Percentiles rank a stretch among this genome's conserved stretches.
These are phyloP conservation scores for Immersiella caudata DNA, from an alignment of 495 filamentous ascomycete genomes.

Conservation along the genomic window DNA sequence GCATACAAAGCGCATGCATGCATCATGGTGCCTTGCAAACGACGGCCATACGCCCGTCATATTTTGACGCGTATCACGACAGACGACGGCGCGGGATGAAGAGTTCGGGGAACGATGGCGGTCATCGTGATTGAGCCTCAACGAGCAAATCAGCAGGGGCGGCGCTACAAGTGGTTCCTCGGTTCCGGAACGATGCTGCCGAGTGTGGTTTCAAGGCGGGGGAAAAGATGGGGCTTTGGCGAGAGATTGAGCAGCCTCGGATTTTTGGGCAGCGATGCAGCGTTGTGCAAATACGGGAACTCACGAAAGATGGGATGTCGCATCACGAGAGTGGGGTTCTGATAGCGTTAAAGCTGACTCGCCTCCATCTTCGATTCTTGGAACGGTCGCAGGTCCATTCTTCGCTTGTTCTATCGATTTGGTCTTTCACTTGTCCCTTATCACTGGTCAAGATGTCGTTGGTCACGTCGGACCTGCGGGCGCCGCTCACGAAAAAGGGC, in stretches of 20 bases:
- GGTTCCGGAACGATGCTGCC: background rate
- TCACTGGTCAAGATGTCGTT: too few relatives aligned
- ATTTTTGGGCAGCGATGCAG: slow-evolving; percentile 1
- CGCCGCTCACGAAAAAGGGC: too few relatives aligned
- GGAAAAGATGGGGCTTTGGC: slow-evolving; percentile 3
- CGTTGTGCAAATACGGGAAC: background rate
- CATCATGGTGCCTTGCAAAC: slow-evolving; percentile 3
- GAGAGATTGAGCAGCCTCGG: background rate
- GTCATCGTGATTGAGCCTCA: too few relatives aligned
- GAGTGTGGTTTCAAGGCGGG: slow-evolving; percentile 2
- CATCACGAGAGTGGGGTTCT: background rate
- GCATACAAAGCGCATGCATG: background rate
- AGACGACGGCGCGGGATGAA: too few relatives aligned
- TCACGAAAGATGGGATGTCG: background rate
- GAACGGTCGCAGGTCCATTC: too few relatives aligned
- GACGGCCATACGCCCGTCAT: background rate
- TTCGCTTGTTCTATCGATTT: too few relatives aligned
- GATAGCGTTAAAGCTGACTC: background rate
- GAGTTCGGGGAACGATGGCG: too few relatives aligned
- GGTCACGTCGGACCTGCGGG: too few relatives aligned
- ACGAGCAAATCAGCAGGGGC: background rate
- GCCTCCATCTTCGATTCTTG: too few relatives aligned
- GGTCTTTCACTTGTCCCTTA: too few relatives aligned
- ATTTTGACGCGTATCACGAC: too few relatives aligned
- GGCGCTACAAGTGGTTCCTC: background rate